Conservation (phyloP, 2,329 filamentous ascomycete species). For the Pestalotiopsis sp. region DNA sequence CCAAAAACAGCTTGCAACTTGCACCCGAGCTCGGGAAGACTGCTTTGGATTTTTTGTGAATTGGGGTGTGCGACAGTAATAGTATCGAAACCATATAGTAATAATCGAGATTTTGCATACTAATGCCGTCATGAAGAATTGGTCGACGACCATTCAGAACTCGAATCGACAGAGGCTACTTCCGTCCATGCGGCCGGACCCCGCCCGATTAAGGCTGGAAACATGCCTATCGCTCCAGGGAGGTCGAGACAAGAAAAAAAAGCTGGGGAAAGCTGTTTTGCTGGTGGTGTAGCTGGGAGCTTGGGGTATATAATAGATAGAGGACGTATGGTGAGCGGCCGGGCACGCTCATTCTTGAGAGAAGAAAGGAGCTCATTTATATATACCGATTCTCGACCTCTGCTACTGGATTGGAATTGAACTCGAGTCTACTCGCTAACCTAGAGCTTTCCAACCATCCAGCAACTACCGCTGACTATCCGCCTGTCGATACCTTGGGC, state of each 20-base stretch:
- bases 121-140: not conserved
- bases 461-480: not conserved
- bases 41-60: no score
- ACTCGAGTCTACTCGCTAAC: no score
- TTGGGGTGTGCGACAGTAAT: not conserved
- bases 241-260: not conserved
- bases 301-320: no score
- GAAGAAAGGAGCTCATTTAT: no score
- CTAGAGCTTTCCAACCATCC: no score
- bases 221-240: not conserved
- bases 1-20: not conserved
- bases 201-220: not conserved
- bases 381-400: no score
- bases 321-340: no score
- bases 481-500: not conserved
- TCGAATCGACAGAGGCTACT: not conserved
- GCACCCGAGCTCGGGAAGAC: not conserved
- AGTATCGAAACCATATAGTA: not conserved
- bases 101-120: not conserved
- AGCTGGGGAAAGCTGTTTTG: conserved; percentile 23
- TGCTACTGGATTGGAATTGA: no score
- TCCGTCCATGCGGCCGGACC: conserved; percentile 13
- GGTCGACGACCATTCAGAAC: not conserved
- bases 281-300: conserved; percentile 1
- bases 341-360: no score